A percentile compares a stretch with the other conserved stretches of the same genome.
Evolutionary conservation across 2,329 filamentous ascomycete species (phyloP).

Genomic region (Simplicillium aogashimaense): DNA sequence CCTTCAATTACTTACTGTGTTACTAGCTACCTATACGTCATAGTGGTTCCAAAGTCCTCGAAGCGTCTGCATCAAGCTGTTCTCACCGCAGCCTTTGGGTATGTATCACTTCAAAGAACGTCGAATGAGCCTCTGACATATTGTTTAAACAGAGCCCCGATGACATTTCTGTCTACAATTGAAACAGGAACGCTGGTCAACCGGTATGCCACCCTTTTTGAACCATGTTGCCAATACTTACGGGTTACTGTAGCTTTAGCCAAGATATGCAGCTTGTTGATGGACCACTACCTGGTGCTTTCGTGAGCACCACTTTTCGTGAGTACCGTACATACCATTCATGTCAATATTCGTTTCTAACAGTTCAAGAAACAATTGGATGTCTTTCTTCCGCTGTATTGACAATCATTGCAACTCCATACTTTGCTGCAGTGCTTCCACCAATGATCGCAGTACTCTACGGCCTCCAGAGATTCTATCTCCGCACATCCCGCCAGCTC

Average conservation of each 20-base stretch:
- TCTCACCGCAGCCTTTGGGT: conserved; percentile 2
- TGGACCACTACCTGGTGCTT: conserved; percentile 3
- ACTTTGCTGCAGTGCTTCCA: conserved; percentile 4
- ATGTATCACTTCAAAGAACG: neutral
- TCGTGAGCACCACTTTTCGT: conserved; percentile 2
- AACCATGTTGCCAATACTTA: neutral
- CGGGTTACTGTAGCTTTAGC: conserved; percentile 3
- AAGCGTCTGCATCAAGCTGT: conserved; percentile 3
- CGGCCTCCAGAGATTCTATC: conserved; percentile 6
- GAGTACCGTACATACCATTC: too few relatives aligned
- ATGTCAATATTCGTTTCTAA: too few relatives aligned
- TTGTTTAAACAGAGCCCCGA: conserved; percentile 1
- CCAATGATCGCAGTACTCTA: neutral
- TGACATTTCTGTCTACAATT: conserved; percentile 3
- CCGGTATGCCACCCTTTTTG: neutral
- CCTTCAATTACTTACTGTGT: too few relatives aligned
- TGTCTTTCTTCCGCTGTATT: conserved; percentile 2
- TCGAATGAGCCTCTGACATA: neutral
- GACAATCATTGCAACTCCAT: conserved; percentile 4
- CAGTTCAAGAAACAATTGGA: neutral
- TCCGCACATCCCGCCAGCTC: conserved; percentile 6
- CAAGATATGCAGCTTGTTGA: conserved; percentile 8
- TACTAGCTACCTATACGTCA: conserved; percentile 2
- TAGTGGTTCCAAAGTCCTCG: conserved; percentile 3
- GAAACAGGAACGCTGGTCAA: conserved; percentile 5